These are phyloP conservation scores for Clonostachys rosea DNA, from an alignment of 2,329 filamentous ascomycete species.

Conservation along the genomic window DNA sequence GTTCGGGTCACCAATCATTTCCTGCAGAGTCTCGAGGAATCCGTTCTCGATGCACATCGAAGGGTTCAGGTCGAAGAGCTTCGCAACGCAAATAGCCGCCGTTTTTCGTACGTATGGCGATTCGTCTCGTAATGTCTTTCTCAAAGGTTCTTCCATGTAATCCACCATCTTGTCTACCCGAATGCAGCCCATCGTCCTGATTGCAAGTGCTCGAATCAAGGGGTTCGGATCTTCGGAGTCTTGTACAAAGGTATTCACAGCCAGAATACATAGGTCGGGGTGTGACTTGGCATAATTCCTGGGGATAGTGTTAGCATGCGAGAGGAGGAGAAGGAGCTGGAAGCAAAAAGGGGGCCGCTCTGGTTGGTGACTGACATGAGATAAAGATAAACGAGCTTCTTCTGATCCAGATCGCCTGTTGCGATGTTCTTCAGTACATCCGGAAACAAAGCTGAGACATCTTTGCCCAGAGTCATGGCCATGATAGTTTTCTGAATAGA, in stretches of 20 bases:
- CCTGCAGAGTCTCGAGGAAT: constrained; percentile 88
- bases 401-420: constrained; percentile 90
- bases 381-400: constrained; percentile 98
- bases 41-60: constrained; percentile 93
- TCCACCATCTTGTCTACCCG: constrained; percentile 99
- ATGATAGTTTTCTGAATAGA: constrained; percentile 99
- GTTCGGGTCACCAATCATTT: constrained; percentile 95
- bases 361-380: constrained; percentile 66
- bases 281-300: constrained; percentile 99
- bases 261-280: constrained; percentile 95
- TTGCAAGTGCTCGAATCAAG: constrained; percentile 87
- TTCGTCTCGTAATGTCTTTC: constrained; percentile 94
- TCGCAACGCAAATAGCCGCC: constrained; percentile 94
- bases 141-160: constrained; percentile 97
- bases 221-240: constrained; percentile 98
- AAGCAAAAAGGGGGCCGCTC: not conserved
- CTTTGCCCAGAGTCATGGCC: constrained; percentile 98
- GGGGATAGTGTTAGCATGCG: not conserved
- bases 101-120: constrained; percentile 98
- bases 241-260: constrained; percentile 98
- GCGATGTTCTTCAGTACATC: constrained; percentile 99
- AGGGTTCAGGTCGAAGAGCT: constrained; percentile 93
- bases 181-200: constrained; percentile 98
- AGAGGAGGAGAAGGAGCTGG: not conserved
- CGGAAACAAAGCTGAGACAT: constrained; percentile 94